Base-by-base conservation (phyloP, 257 asterid species). In the Scutellaria baicalensis region DNA sequence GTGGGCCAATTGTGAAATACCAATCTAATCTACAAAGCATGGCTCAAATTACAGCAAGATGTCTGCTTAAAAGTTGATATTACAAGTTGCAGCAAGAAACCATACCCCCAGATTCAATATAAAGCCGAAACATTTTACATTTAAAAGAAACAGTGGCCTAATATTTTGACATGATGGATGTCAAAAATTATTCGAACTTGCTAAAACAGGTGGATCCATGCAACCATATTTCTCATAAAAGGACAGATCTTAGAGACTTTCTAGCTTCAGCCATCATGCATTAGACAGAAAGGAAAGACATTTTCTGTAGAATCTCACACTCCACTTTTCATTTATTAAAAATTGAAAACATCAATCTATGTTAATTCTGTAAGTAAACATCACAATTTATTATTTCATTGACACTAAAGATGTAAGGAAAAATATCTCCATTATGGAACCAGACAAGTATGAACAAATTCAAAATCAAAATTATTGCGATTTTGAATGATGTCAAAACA, bases 21-120 rank as follows among this genome's bases (percentile, higher is more conserved):
- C 33, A 27, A 27, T 27, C 33, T 27, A 27, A 27, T 27, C 33
- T 52, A 68, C 33, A 62, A 38, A 49, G 70, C 47, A 66, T 20
- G 44, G 69, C 59, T 56, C 72, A 13, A 43, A 21, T 56, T 6
- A 57, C 54, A 65, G 48, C 43, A 50, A 23, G 70, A 76, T 42
- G 61, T 65, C 58, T 51, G 39, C 61, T 31, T 18, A 50, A 33
- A 33, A 17, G 49, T 27, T 64, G 56, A 69, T 40, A 47, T 72
- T 73, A 64, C 23, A 54, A 62, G 45, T 35, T 33, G 27, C 42
- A 57, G 52, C 36, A 40, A 72, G 35, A 48, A 66, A 60, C 14
- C 20, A 27, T 27, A 27, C 33, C 33, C 33, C 33, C 27, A 79
- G 68, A 66, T 43, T 38, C 36, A n/a, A 39, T 44, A 13, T 13